Percentiles rank a stretch among this genome's conserved stretches.
phyloP scores from a whole-genome alignment of 176 grass and related monocot genomes.

The Saccharum spontaneum region DNA sequence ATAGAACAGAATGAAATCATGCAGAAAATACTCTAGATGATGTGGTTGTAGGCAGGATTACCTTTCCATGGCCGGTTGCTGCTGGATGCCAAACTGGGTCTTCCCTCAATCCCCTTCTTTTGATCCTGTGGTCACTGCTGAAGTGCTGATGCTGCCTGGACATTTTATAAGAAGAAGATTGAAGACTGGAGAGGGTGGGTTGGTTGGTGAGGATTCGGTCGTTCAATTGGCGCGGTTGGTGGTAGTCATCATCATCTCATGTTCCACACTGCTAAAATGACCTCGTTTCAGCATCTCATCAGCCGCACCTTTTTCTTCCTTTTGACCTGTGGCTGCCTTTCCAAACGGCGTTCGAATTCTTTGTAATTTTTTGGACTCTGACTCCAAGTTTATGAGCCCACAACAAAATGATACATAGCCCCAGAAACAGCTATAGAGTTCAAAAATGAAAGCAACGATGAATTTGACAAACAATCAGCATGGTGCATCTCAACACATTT shows the following conservation, averaged over 20 bases:
- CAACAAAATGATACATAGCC: too few species aligned
- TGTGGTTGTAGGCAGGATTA: neutral
- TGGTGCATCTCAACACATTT: neutral
- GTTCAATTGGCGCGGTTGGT: slow-evolving; percentile 23
- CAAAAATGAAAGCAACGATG: too few species aligned
- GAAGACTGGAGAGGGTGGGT: neutral
- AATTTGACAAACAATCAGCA: neutral
- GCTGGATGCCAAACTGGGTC: neutral
- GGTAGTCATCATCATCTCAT: neutral
- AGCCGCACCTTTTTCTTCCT: neutral
- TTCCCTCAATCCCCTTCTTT: neutral
- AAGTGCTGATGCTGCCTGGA: neutral
- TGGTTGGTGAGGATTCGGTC: slow-evolving; percentile 22
- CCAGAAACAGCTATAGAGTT: neutral
- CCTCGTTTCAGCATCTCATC: too few species aligned
- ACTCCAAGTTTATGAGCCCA: too few species aligned
- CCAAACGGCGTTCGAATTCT: neutral
- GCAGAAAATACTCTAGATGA: neutral
- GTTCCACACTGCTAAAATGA: neutral
- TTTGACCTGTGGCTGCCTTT: neutral
- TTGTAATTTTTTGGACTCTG: neutral
- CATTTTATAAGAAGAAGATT: neutral
- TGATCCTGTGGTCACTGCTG: neutral
- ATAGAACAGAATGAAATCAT: neutral
- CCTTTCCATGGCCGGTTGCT: slow-evolving; percentile 28